Conservation (phyloP, 352 stramenopile genomes). For the Phytophthora idaei region DNA sequence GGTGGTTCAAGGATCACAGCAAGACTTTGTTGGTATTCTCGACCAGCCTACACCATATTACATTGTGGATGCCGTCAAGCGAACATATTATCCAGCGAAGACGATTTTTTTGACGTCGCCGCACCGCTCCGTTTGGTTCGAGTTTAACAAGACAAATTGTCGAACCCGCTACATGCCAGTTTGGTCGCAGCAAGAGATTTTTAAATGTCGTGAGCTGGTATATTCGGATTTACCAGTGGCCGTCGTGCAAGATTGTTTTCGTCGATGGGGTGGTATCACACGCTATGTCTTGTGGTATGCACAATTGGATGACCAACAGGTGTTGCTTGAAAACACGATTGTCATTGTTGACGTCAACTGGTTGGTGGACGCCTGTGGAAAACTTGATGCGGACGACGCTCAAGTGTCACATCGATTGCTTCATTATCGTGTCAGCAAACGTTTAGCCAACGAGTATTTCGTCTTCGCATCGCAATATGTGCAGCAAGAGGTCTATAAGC, state of each 20-base stretch:
- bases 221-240: not conserved
- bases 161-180: not conserved
- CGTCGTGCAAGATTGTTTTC: not conserved
- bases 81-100: not conserved
- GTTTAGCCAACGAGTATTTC: constrained; percentile 7
- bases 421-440: constrained; percentile 19
- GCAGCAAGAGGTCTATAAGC: constrained; percentile 10
- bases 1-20: constrained; percentile 26
- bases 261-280: not conserved
- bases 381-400: no score
- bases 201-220: not conserved
- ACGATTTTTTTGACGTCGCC: not conserved
- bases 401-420: no score
- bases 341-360: constrained; percentile 9
- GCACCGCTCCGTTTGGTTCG: not conserved
- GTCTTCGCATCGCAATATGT: constrained; percentile 20
- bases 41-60: constrained; percentile 31
- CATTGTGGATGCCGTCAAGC: constrained; percentile 11
- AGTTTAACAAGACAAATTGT: not conserved
- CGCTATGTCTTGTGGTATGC: not conserved
- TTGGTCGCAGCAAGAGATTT: not conserved
- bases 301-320: not conserved
- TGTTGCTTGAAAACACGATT: constrained; percentile 9
- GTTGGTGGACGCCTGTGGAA: not conserved
- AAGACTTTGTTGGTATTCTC: constrained; percentile 38